A percentile compares a stretch with the other conserved stretches of the same genome.
Evolutionary conservation across 768 basidiomycete species (phyloP).

Genomic region (Dentipellis fragilis): DNA sequence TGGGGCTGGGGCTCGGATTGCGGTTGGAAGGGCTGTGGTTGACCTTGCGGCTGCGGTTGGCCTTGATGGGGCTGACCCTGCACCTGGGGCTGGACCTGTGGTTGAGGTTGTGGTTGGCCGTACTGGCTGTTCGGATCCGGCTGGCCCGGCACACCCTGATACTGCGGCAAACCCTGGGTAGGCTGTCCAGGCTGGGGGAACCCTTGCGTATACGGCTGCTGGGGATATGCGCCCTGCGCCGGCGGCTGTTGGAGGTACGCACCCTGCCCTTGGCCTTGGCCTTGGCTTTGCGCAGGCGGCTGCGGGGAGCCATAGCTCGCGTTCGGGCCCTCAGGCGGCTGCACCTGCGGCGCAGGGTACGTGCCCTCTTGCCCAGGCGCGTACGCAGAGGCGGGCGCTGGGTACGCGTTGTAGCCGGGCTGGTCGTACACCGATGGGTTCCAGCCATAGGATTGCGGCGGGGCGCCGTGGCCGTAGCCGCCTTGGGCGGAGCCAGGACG

Average conservation of each 20-base stretch:
- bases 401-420: conserved; percentile 30
- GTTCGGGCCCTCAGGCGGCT: conserved; percentile 17
- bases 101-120: conserved; percentile 16
- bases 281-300: background rate
- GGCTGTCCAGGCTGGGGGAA: conserved; percentile 19
- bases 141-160: conserved; percentile 3
- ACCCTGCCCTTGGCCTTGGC: too few relatives aligned
- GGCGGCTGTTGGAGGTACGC: background rate
- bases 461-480: conserved; percentile 20
- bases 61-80: conserved; percentile 27
- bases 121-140: conserved; percentile 6
- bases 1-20: conserved; percentile 18
- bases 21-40: conserved; percentile 15
- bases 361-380: conserved; percentile 20
- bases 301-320: conserved; percentile 3
- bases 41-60: conserved; percentile 14
- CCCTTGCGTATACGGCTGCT: conserved; percentile 17
- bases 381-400: conserved; percentile 21
- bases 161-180: conserved; percentile 14
- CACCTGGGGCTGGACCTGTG: conserved; percentile 19
- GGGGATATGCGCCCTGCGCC: conserved; percentile 18
- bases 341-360: conserved; percentile 18
- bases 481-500: conserved; percentile 20
- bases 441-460: conserved; percentile 42
- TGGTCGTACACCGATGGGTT: conserved; percentile 37